Evolutionary conservation across 1,284 basidiomycete genomes (phyloP), one percentile per base, ranked within the genome.

Genomic region (Naganishia sp.): DNA sequence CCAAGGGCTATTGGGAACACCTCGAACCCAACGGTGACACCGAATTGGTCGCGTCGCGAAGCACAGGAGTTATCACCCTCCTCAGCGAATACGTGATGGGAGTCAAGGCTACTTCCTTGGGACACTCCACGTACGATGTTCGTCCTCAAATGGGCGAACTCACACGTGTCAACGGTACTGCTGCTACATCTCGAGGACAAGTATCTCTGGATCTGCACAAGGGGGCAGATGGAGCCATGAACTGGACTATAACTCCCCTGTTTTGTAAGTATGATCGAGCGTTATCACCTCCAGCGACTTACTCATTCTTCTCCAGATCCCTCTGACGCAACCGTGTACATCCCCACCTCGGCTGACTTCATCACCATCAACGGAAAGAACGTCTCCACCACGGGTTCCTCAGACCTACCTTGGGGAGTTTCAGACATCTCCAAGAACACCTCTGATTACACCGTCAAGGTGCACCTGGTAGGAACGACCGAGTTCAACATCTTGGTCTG

Each of bases 361-460:
- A 57, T 57, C 25, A 57, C 45, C 6, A 25, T 57, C 25, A 57
- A 57, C 55, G 55, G 55, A 10, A 57, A 57, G 44, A 57, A 57
- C 15, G 16, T 57, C 28, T 48, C 55, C 21, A 57, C 55, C 18
- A 33, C 55, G 6, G 36, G 55, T 10, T 10, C 55, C 21, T 9
- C 55, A n/a, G 44, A 57, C 44, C 11, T 57, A 45, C 55, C 55
- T 46, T 45, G 55, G 55, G 43, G 55, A 3, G 55, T 57, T n/a
- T 13, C 44, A 6, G 44, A 11, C 25, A 57, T 57, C 44, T 18
- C 44, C 44, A 57, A 57, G 55, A 57, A 57, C 43, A 57, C 4
- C 25, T 31, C 55, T 45, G 55, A 57, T 18, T 46, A 45, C 43
- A 57, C 55, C 25, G 44, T 57, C 44, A 57, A 57, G 55, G 55